Base-by-base conservation (phyloP, 257 asterid genomes). In the Scutellaria minor region DNA sequence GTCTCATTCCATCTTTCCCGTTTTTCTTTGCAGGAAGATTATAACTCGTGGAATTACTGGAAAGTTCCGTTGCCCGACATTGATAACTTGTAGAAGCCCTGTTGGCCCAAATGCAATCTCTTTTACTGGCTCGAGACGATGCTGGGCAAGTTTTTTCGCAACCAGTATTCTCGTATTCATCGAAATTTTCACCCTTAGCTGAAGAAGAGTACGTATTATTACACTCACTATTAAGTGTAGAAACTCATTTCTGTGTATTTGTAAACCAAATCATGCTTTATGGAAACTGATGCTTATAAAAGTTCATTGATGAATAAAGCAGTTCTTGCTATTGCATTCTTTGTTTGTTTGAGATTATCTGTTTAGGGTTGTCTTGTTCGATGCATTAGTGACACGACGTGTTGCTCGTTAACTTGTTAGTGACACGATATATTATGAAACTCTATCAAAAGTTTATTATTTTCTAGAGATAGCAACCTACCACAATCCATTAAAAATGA, bases 31-130 rank as follows among this genome's bases (percentile, higher is more conserved):
- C 95, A 91, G 95, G 97, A 91, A 72, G 96, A 89, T 77, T 91
- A 68, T 64, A 91, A 91, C 85, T 81, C 92, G 2, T 91, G 97
- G 99, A 94, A 94, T 76, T 94, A 85, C 83, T 94, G 99, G 99
- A 94, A 80, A 83, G 65, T 84, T 83, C 96, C 99, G 0, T 75
- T 94, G 80, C 86, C 89, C 0, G 92, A 90, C 3, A 14, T 89
- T 3, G 92, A 83, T 74, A 70, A 74, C 85, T 83, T 73, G 79
- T 86, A 83, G 88, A 72, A 54, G 65, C 63, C 64, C 31, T 18
- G 55, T 31, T 31, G 37, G 37, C 37, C 37, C 37, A 1, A 31
- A 31, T 31, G 37, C 37, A 31, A 3, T 31, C 37, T 31, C 37
- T 31, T 31, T 31, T 5, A 31, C 51, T 63, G 66, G 81, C 72